A percentile compares a stretch with the other conserved stretches of the same genome.
These are phyloP conservation scores for Amylostereum areolatum DNA, from an alignment of 1,284 basidiomycete species.

Conservation along the genomic window DNA sequence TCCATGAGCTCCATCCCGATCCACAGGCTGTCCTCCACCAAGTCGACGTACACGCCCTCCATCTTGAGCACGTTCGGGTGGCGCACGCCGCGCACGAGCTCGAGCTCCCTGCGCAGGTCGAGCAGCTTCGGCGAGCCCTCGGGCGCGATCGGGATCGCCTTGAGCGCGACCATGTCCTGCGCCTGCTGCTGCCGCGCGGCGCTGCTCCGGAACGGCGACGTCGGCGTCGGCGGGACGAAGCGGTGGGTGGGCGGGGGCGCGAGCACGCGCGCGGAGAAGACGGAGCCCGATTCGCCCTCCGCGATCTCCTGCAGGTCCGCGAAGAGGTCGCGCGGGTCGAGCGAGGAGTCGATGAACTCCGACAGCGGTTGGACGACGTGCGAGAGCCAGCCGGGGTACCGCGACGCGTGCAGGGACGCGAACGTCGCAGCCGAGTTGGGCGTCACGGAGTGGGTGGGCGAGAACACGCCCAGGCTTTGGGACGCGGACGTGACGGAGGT, in stretches of 20 bases:
- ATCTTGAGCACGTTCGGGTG: constrained; percentile 59
- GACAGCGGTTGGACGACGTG: constrained; percentile 56
- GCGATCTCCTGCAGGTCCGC: constrained; percentile 67
- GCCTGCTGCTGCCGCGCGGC: constrained; percentile 2
- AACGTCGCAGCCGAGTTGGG: constrained; percentile 12
- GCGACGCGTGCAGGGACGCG: constrained; percentile 27
- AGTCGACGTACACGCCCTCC: constrained; percentile 64
- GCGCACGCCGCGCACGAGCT: constrained; percentile 45
- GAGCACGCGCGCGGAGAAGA: constrained; percentile 55
- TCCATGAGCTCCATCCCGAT: constrained; percentile 85
- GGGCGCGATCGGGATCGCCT: constrained; percentile 57
- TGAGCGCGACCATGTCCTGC: constrained; percentile 51
- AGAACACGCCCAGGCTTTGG: background rate
- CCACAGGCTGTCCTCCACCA: constrained; percentile 66
- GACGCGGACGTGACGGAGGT: constrained; percentile 6
- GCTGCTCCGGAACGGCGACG: constrained; percentile 26
- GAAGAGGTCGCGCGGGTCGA: constrained; percentile 58
- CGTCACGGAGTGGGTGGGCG: constrained; percentile 3
- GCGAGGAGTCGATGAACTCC: constrained; percentile 53
- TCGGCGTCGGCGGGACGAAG: constrained; percentile 18
- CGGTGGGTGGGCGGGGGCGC: constrained; percentile 27
- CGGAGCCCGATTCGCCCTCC: constrained; percentile 72
- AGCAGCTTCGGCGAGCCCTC: constrained; percentile 53
- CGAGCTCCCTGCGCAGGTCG: constrained; percentile 56
- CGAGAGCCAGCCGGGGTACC: constrained; percentile 50